Evolutionary conservation across 208 protist genomes (phyloP).

Genomic region (Phytomonas serpens): DNA sequence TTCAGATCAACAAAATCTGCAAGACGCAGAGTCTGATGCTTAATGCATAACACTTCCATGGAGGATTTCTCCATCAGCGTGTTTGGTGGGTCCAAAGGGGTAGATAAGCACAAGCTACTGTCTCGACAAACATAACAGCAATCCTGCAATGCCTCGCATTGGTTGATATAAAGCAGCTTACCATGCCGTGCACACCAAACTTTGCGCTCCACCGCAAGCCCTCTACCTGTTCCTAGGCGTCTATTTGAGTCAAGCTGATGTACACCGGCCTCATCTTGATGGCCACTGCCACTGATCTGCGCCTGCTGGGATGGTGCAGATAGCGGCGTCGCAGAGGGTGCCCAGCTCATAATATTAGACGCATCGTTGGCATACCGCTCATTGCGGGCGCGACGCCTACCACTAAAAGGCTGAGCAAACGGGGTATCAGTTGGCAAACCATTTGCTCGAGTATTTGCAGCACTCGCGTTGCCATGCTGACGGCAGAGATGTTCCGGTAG

Average conservation of each 20-base stretch:
- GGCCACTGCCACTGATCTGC: not conserved
- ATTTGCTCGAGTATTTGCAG: not conserved
- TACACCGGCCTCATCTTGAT: not conserved
- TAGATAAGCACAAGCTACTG: constrained; percentile 59
- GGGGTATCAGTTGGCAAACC: not conserved
- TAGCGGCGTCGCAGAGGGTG: constrained; percentile 13
- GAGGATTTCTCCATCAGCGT: constrained; percentile 35
- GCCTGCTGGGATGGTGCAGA: not conserved
- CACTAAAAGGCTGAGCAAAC: constrained; percentile 1
- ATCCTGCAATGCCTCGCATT: constrained; percentile 58
- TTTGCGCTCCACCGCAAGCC: constrained; percentile 26
- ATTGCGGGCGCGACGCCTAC: not conserved
- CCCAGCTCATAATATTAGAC: constrained; percentile 17
- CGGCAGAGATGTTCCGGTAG: constrained; percentile 40
- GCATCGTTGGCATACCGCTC: constrained; percentile 9
- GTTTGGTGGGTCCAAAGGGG: constrained; percentile 55
- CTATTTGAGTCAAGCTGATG: not conserved
- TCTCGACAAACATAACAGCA: constrained; percentile 76
- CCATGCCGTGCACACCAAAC: constrained; percentile 80
- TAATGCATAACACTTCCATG: constrained; percentile 64
- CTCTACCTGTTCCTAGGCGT: not conserved
- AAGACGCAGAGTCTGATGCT: constrained; percentile 63
- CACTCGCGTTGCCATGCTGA: not conserved
- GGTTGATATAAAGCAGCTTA: constrained; percentile 41
- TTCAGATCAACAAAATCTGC: constrained; percentile 67